Percentiles rank a stretch among this genome's conserved stretches.
Evolutionary conservation across 805 yeast genomes (phyloP).

Genomic region (Kazachstania bromeliacearum): DNA sequence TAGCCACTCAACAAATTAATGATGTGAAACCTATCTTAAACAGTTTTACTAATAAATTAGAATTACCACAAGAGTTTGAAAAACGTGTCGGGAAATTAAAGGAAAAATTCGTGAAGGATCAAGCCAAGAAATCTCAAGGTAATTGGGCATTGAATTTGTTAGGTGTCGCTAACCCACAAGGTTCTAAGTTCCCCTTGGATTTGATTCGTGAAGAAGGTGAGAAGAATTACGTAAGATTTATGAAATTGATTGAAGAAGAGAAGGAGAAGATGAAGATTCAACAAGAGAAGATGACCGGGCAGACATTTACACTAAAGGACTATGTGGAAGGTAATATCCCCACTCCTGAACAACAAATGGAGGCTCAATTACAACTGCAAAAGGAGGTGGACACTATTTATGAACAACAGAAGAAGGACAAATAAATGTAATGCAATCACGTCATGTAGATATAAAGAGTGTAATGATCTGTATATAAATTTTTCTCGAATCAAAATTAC

Average conservation of each 20-base stretch:
- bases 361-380: conserved; percentile 35
- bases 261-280: conserved; percentile 51
- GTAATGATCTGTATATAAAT: too few relatives aligned
- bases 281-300: conserved; percentile 73
- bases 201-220: conserved; percentile 86
- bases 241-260: conserved; percentile 77
- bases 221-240: conserved; percentile 74
- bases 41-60: conserved; percentile 56
- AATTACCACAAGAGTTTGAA: conserved; percentile 71
- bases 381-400: conserved; percentile 31
- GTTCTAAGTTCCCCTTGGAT: conserved; percentile 61
- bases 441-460: too few relatives aligned
- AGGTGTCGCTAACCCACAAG: conserved; percentile 37
- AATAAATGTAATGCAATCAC: too few relatives aligned
- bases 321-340: conserved; percentile 77
- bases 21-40: conserved; percentile 85
- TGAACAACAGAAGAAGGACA: conserved; percentile 26
- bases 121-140: conserved; percentile 32
- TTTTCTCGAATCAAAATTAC: too few relatives aligned
- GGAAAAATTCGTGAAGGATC: conserved; percentile 55
- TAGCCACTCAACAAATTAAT: conserved; percentile 75
- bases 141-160: conserved; percentile 52
- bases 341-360: conserved; percentile 54
- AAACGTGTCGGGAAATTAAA: conserved; percentile 71
- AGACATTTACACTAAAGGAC: conserved; percentile 69